These are phyloP conservation scores for Pseudogymnoascus sp. DNA, from an alignment of 2,329 filamentous ascomycete species.

Conservation along the genomic window DNA sequence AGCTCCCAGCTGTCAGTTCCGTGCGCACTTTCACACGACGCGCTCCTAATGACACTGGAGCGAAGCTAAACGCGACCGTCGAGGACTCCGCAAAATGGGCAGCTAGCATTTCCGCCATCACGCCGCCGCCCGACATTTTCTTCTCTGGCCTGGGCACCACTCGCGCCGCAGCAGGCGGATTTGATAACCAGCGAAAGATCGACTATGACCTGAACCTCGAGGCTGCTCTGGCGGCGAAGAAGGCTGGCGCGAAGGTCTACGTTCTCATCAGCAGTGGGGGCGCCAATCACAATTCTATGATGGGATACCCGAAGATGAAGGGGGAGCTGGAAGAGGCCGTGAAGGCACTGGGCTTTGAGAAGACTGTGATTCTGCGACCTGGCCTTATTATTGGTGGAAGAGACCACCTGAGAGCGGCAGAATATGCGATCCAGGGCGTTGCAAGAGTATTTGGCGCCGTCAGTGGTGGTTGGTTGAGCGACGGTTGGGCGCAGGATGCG, in stretches of 20 bases:
- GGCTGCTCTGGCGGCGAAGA: constrained; percentile 65
- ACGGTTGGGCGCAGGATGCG: constrained; percentile 58
- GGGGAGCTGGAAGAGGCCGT: constrained; percentile 75
- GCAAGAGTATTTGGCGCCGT: constrained; percentile 48
- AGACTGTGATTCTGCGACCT: constrained; percentile 64
- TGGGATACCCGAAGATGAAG: constrained; percentile 66
- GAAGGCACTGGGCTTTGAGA: constrained; percentile 63
- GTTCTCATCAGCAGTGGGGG: constrained; percentile 39
- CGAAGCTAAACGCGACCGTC: constrained; percentile 58
- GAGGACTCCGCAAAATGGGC: constrained; percentile 63
- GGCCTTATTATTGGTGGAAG: constrained; percentile 68
- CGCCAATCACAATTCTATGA: constrained; percentile 41
- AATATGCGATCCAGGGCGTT: constrained; percentile 46
- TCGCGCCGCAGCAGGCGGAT: constrained; percentile 60
- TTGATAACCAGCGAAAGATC: constrained; percentile 76
- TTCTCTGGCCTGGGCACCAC: constrained; percentile 79
- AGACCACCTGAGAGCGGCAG: constrained; percentile 49
- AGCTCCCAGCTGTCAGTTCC: constrained; percentile 41
- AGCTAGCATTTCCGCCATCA: constrained; percentile 44
- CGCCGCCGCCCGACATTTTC: constrained; percentile 52
- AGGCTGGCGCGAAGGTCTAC: constrained; percentile 56
- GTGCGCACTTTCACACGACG: constrained; percentile 57
- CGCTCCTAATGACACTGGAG: constrained; percentile 40
- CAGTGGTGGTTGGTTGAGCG: constrained; percentile 42
- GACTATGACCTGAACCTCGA: constrained; percentile 81